phyloP scores from a whole-genome alignment of 164 flowering plant species.

The Magnolia sinica region DNA sequence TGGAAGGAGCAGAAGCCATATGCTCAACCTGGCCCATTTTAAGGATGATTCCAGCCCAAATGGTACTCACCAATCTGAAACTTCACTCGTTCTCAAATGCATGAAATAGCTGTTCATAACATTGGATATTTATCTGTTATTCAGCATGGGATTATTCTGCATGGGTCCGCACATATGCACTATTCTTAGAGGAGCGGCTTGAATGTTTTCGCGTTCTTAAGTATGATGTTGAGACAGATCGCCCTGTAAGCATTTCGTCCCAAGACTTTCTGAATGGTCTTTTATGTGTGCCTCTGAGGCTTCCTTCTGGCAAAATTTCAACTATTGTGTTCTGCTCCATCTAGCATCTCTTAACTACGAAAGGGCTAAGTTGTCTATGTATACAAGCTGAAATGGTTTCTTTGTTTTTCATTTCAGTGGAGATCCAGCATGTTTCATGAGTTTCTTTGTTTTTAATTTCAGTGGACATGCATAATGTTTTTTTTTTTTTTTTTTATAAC shows the following conservation, averaged over 20 bases:
- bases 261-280: neutral
- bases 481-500: too few species aligned
- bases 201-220: slow-evolving; percentile 87
- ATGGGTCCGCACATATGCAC: slow-evolving; percentile 93
- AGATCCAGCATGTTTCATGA: neutral
- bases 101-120: neutral
- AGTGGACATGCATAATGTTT: neutral
- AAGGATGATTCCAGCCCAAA: slow-evolving; percentile 95
- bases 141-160: slow-evolving; percentile 99
- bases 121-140: slow-evolving; percentile 11
- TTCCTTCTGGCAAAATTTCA: too few species aligned
- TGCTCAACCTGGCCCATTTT: slow-evolving; percentile 93
- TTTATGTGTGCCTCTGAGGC: neutral
- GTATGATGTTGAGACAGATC: slow-evolving; percentile 83
- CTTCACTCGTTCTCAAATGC: neutral
- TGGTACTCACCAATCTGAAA: slow-evolving; percentile 44
- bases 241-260: slow-evolving; percentile 46
- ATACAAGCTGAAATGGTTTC: neutral
- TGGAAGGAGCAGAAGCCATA: slow-evolving; percentile 77
- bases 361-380: neutral
- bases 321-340: neutral
- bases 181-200: slow-evolving; percentile 87
- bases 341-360: neutral
- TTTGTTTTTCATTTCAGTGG: neutral
- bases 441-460: neutral